A percentile compares a stretch with the other conserved stretches of the same genome.
phyloP scores from a whole-genome alignment of 441 rosid genomes.

The Francoa sonchifolia region DNA sequence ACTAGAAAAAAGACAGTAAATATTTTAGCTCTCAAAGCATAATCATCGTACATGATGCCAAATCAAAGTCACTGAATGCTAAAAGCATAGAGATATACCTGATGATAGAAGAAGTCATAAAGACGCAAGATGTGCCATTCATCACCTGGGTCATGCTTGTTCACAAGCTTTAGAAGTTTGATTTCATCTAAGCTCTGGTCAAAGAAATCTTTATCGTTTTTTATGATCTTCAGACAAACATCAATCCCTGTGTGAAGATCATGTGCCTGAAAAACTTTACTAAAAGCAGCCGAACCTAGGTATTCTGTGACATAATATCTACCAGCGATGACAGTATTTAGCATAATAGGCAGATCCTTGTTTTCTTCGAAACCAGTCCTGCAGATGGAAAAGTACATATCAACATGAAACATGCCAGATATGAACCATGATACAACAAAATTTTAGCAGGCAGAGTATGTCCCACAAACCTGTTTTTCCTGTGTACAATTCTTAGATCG shows the following conservation, averaged over 20 bases:
- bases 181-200: slow-evolving; percentile 97
- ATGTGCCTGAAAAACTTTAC: slow-evolving; percentile 82
- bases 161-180: slow-evolving; percentile 78
- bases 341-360: slow-evolving; percentile 65
- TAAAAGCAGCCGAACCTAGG: slow-evolving; percentile 91
- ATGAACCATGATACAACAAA: slow-evolving; percentile 1
- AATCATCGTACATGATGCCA: too few relatives aligned
- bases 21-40: too few relatives aligned
- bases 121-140: slow-evolving; percentile 71
- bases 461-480: slow-evolving; percentile 66
- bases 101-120: slow-evolving; percentile 88
- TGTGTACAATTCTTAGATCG: slow-evolving; percentile 65
- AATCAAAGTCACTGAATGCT: too few relatives aligned
- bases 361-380: slow-evolving; percentile 95
- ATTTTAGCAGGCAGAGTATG: slow-evolving; percentile 1
- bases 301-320: slow-evolving; percentile 83
- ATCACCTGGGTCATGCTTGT: slow-evolving; percentile 76
- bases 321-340: slow-evolving; percentile 68
- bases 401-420: slow-evolving; percentile 11
- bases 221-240: slow-evolving; percentile 85
- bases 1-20: too few relatives aligned
- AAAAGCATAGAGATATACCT: slow-evolving; percentile 24
- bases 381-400: slow-evolving; percentile 18
- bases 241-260: slow-evolving; percentile 63
- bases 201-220: slow-evolving; percentile 88